Evolutionary conservation across 805 yeast species (phyloP), one percentile per base, ranked within the genome.

Genomic region (Ogataea wickerhamii): DNA sequence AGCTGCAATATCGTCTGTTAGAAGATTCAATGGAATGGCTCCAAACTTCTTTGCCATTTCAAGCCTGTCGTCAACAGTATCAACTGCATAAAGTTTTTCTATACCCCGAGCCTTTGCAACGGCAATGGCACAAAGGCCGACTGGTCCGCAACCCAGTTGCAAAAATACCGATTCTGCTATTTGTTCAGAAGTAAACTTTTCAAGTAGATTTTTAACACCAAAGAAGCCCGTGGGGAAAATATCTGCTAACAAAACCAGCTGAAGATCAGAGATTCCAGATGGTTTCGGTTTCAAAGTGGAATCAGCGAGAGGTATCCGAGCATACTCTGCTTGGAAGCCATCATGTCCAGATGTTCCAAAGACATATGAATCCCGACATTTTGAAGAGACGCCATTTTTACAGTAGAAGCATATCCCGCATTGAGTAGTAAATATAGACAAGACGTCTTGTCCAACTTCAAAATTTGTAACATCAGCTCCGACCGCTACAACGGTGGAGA

Each of bases 241-340:
- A 53, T 78, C 83, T 11, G 81, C 77, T 80, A 78, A 73, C 44
- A 78, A 53, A 5, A 77, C 70, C 22, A 76, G 69, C 7, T 72
- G 66, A 4, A 68, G 54, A 41, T 72, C 75, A 40, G 71, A 69
- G 18, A 58, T 54, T 3, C 50, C 50, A 32, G 51, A 49, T 4
- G 80, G 79, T 36, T 68, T 65, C 27, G 61, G 68, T 36, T 66
- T 63, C 48, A 78, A 55, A 1, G 78, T 72, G 10, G 70, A 60
- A 31, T 68, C 73, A 3, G 83, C 83, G 42, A 59, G 65, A 6
- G 84, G 83, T n/a, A 78, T 70, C 18, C 76, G 53, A 12, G 76
- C 76, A 47, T 69, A 78, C 52, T 78, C 81, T 1, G 82, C 82
- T 49, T 78, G 83, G 1, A 76, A 82, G 1, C 83, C 84, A 42